Base-by-base conservation (phyloP, 2,329 filamentous ascomycete genomes). In the Nannizziopsis barbatae region DNA sequence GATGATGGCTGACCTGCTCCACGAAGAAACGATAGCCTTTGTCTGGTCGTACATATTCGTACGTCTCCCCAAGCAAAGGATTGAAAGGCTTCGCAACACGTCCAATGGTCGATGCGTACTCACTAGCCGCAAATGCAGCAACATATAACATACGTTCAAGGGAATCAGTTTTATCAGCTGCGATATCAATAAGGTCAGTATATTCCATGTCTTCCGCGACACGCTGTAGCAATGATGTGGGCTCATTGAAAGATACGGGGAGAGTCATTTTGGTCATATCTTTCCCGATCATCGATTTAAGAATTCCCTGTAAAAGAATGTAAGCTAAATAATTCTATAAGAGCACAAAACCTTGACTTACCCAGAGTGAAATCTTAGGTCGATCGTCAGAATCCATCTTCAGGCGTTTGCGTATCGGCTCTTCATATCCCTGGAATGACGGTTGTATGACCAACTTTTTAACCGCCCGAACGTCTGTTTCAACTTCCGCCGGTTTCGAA, bases 201-300 rank as follows among this genome's bases (percentile, higher is more conserved):
- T 98, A 98, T 67, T 98, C 92, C 86, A 98, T 90, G 61, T 98
- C 92, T 69, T 98, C 92, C 4, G 86, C 87, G 38, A 93, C 90
- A 62, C 92, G 86, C 66, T 96, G 92, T 7, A 98, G 76, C 10
- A 98, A 73, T 5, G 92, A 96, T 0, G 92, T 98, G 0, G 92
- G 92, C 66, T 98, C 92, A 68, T 98, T 98, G 73, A 98, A 96
- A 0, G 92, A 95, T 1, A 98, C 92, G 0, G 92, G 92, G 15
- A 98, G 72, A 0, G 92, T 96, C 90, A 98, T 98, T 72, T 93
- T 96, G 33, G 92, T 96, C 92, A 98, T 96, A 62, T 98, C 92
- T 65, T 98, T 96, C 54, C 92, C 92, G 67, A 98, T 95, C 92
- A 98, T 96, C 17, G 90, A 96, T 71, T 96, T 98, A 54, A 98